A percentile compares a stretch with the other conserved stretches of the same genome.
Conservation (phyloP, 768 basidiomycete genomes). For the Macrocybe gigantea region DNA sequence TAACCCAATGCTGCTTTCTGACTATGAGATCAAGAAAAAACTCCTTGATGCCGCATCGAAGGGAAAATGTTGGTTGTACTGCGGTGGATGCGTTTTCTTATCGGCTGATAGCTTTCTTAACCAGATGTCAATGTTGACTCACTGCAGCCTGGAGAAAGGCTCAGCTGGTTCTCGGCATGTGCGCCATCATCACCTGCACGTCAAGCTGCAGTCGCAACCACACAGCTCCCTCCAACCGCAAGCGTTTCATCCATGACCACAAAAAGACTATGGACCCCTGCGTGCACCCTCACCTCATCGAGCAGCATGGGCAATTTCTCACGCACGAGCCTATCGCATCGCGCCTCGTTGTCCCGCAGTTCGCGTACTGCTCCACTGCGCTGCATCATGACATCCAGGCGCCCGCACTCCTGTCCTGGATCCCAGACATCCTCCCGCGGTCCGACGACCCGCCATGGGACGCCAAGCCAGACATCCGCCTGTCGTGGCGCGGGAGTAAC, state of each 20-base stretch:
- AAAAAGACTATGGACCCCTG: slow-evolving; percentile 32
- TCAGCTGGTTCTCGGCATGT: slow-evolving; percentile 19
- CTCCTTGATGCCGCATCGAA: slow-evolving; percentile 10
- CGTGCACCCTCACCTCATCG: slow-evolving; percentile 23
- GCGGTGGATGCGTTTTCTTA: neutral
- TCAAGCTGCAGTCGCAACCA: slow-evolving; percentile 8
- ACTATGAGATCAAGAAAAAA: slow-evolving; percentile 11
- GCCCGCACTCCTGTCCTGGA: slow-evolving; percentile 31
- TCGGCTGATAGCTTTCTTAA: neutral
- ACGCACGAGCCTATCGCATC: slow-evolving; percentile 25
- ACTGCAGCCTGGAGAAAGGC: slow-evolving; percentile 3
- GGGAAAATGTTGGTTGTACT: slow-evolving; percentile 7
- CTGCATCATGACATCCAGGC: slow-evolving; percentile 43
- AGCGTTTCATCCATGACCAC: slow-evolving; percentile 34
- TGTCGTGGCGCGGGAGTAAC: slow-evolving; percentile 61
- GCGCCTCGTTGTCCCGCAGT: slow-evolving; percentile 29
- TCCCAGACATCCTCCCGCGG: slow-evolving; percentile 20
- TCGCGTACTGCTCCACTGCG: slow-evolving; percentile 33
- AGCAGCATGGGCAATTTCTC: slow-evolving; percentile 35
- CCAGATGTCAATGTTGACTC: slow-evolving; percentile 11
- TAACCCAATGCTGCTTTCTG: slow-evolving; percentile 20
- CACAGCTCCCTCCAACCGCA: slow-evolving; percentile 5
- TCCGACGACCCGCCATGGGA: slow-evolving; percentile 53
- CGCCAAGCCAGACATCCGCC: slow-evolving; percentile 41
- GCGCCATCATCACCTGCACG: slow-evolving; percentile 18